Evolutionary conservation across 495 filamentous ascomycete genomes (phyloP).

Genomic region (Diplogelasinospora grovesii): DNA sequence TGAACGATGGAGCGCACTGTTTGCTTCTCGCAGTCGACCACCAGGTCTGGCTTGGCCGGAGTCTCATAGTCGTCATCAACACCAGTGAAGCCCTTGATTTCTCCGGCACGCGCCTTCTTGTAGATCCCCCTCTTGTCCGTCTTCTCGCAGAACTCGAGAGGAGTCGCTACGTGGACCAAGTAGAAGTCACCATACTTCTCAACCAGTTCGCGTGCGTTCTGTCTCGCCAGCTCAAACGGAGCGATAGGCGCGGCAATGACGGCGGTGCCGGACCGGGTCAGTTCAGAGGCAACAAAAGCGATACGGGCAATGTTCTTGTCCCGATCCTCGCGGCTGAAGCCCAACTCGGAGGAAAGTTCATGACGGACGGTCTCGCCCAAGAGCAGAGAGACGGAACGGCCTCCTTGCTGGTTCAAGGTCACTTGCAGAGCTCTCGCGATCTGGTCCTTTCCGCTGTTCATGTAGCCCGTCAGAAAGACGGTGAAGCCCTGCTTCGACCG

Average conservation of each 20-base stretch:
- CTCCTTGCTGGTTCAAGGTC: conserved; percentile 96
- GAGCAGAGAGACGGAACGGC: conserved; percentile 86
- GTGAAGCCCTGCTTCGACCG: conserved; percentile 91
- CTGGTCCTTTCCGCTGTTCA: conserved; percentile 94
- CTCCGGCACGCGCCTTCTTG: conserved; percentile 70
- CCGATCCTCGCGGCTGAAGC: conserved; percentile 89
- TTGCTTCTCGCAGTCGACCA: conserved; percentile 78
- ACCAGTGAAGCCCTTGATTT: conserved; percentile 98
- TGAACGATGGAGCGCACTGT: conserved; percentile 89
- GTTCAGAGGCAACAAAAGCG: conserved; percentile 89
- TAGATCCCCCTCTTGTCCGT: conserved; percentile 95
- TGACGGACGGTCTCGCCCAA: conserved; percentile 90
- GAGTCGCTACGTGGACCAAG: conserved; percentile 90
- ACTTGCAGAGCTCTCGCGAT: conserved; percentile 94
- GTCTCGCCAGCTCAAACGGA: conserved; percentile 72
- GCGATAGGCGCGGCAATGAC: conserved; percentile 98
- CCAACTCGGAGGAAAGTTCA: conserved; percentile 90
- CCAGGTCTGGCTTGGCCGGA: conserved; percentile 73
- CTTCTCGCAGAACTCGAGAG: conserved; percentile 85
- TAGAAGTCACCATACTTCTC: conserved; percentile 86
- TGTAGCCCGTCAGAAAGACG: conserved; percentile 94
- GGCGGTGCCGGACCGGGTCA: conserved; percentile 85
- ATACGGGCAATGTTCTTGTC: conserved; percentile 95
- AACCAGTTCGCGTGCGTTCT: conserved; percentile 72
- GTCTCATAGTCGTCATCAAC: conserved; percentile 96